Percentiles rank a stretch among this genome's conserved stretches.
Evolutionary conservation across 495 filamentous ascomycete genomes (phyloP).

Genomic region (Margaritispora aquatica): DNA sequence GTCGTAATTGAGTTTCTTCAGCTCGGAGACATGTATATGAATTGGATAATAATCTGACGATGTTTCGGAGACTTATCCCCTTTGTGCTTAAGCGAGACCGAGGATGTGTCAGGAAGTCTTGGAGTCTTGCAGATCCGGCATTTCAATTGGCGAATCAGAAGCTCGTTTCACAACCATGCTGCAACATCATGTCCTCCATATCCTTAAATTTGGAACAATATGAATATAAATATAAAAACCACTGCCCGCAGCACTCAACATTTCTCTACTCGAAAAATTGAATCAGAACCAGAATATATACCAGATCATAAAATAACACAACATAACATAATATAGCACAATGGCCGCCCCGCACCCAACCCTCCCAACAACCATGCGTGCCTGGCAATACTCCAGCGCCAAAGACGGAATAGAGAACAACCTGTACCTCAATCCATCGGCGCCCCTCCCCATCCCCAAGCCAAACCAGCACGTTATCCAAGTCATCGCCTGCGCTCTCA

Average conservation of each 20-base stretch:
- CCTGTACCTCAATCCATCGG: conserved; percentile 40
- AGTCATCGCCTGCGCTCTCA: conserved; percentile 49
- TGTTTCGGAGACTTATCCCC: too few relatives aligned
- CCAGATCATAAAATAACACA: not conserved
- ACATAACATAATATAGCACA: not conserved
- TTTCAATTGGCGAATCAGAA: not conserved
- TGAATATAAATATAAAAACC: not conserved
- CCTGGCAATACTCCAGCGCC: conserved; percentile 54
- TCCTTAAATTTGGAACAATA: not conserved
- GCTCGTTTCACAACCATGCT: not conserved
- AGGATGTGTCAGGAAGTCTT: not conserved
- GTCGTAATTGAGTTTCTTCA: too few relatives aligned
- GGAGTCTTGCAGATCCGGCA: not conserved
- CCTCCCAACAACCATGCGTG: conserved; percentile 43
- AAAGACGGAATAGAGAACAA: conserved; percentile 48
- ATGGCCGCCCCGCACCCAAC: not conserved
- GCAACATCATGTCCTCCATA: not conserved
- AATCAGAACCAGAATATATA: too few relatives aligned
- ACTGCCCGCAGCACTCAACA: not conserved
- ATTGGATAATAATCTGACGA: too few relatives aligned
- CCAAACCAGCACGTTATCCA: conserved; percentile 48
- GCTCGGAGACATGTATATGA: too few relatives aligned
- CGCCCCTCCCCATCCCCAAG: conserved; percentile 32
- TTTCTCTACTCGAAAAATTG: too few relatives aligned
- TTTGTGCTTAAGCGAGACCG: not conserved